Evolutionary conservation across 1,284 basidiomycete genomes (phyloP).

Genomic region (Ustilago curta): DNA sequence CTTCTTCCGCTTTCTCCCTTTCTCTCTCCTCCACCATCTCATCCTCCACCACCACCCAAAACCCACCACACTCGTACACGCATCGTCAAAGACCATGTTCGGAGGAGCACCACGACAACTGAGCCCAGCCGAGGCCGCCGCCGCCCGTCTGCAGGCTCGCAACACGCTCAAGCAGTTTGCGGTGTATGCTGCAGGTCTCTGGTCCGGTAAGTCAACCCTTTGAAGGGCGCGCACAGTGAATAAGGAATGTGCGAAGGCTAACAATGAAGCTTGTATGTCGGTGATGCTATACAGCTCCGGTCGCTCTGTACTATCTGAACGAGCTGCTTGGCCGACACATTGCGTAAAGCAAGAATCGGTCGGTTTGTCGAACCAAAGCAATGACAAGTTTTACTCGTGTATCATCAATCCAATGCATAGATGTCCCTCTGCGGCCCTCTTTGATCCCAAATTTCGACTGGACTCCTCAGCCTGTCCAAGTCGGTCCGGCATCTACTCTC

Average conservation of each 20-base stretch:
- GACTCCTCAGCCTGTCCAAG: no score
- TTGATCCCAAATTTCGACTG: no score
- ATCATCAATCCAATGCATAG: no score
- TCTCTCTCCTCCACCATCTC: neutral
- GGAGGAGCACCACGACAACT: slow-evolving; percentile 48
- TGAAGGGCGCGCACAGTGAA: neutral
- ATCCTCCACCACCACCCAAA: neutral
- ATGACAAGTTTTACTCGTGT: no score
- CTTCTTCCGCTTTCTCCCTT: slow-evolving; percentile 4
- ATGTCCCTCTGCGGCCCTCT: no score
- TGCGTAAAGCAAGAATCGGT: slow-evolving; percentile 20
- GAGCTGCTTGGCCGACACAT: slow-evolving; percentile 50
- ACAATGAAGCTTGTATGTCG: neutral
- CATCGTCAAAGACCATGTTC: slow-evolving; percentile 38
- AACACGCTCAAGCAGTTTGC: slow-evolving; percentile 35
- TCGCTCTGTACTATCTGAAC: slow-evolving; percentile 51
- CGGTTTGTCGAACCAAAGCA: neutral
- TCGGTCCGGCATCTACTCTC: no score
- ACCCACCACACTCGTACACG: neutral
- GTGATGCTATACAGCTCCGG: slow-evolving; percentile 20
- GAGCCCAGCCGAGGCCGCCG: slow-evolving; percentile 30
- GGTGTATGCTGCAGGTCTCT: slow-evolving; percentile 40
- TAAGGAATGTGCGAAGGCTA: neutral
- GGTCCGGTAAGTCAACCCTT: slow-evolving; percentile 37
- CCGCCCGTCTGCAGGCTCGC: slow-evolving; percentile 32